These are phyloP conservation scores for Niebla homalea DNA, from an alignment of 495 filamentous ascomycete genomes.

Conservation along the genomic window DNA sequence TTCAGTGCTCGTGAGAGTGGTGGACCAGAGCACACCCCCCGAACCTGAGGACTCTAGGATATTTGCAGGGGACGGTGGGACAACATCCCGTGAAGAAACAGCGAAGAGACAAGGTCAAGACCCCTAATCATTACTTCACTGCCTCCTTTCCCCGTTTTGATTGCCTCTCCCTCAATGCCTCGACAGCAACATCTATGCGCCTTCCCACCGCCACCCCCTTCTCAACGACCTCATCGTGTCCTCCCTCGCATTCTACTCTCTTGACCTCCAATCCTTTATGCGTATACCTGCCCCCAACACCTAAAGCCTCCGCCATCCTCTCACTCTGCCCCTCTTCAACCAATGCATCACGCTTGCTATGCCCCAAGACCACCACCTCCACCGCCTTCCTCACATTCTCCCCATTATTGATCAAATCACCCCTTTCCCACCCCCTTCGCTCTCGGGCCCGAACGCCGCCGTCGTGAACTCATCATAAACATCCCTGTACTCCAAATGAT, in stretches of 20 bases:
- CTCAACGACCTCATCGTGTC: conserved; percentile 51
- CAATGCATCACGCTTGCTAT: conserved; percentile 48
- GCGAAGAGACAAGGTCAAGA: neutral
- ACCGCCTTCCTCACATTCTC: conserved; percentile 30
- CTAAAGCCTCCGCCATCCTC: conserved; percentile 30
- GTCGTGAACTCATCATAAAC: conserved; percentile 47
- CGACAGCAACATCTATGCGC: conserved; percentile 38
- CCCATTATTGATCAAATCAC: conserved; percentile 34
- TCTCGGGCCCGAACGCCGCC: conserved; percentile 46
- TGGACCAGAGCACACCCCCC: neutral
- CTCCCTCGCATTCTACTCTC: conserved; percentile 38
- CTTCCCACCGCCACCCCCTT: conserved; percentile 37
- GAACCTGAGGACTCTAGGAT: neutral
- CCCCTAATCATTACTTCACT: neutral
- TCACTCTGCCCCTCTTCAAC: conserved; percentile 41
- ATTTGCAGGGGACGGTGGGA: neutral
- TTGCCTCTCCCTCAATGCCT: conserved; percentile 32
- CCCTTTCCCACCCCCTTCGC: conserved; percentile 35
- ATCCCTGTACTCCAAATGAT: conserved; percentile 23
- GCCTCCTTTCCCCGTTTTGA: conserved; percentile 6
- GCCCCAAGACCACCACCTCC: conserved; percentile 40
- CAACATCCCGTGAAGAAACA: too few relatives aligned
- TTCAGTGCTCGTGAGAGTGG: too few relatives aligned
- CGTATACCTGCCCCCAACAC: conserved; percentile 19
- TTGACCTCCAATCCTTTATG: conserved; percentile 22